Evolutionary conservation across 2,329 filamentous ascomycete genomes (phyloP), one percentile per base, ranked within the genome.

Genomic region (Hypomyces rosellus): DNA sequence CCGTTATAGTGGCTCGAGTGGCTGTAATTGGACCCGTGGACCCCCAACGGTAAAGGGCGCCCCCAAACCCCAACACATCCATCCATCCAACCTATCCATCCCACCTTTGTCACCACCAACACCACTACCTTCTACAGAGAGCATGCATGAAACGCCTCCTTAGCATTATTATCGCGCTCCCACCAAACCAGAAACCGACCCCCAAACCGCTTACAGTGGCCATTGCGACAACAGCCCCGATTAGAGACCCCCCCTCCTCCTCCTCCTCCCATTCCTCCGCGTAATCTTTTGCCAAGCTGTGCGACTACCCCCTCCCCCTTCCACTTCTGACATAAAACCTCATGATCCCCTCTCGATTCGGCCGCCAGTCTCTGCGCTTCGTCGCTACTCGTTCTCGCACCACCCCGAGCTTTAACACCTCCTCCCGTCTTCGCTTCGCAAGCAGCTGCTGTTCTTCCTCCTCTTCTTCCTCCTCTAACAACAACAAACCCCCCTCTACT

Each of bases 291-390:
- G 20, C 20, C 20, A 20, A 20, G 20, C 20, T 20, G 20, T 20
- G 20, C 20, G 20, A 3, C 20, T 20, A 5, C 20, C 20, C 20
- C 20, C 20, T 5, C 20, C 20, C 20, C 3, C 3, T 20, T 20
- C 20, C 34, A 38, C 42, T 41, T 37, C 18, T 20, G 12, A 43
- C 11, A 34, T 18, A 46, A 15, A 40, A 40, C 38, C 38, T 30
- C 37, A 49, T 52, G 50, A 43, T 52, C 15, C 42, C 50, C 15
- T 39, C 37, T 38, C 46, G 50, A 43, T 37, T 49, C 34, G 46
- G 50, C 40, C 20, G 48, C 48, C 51, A 42, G 30, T 34, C 48
- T 42, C 36, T 50, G 38, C 48, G 51, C 30, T 41, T 50, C 44
- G 48, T 42, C 30, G 44, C 44, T 7, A 18, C 45, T 34, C 33